Evolutionary conservation across 345 rosid genomes (phyloP).

Genomic region (Gossypium australe): DNA sequence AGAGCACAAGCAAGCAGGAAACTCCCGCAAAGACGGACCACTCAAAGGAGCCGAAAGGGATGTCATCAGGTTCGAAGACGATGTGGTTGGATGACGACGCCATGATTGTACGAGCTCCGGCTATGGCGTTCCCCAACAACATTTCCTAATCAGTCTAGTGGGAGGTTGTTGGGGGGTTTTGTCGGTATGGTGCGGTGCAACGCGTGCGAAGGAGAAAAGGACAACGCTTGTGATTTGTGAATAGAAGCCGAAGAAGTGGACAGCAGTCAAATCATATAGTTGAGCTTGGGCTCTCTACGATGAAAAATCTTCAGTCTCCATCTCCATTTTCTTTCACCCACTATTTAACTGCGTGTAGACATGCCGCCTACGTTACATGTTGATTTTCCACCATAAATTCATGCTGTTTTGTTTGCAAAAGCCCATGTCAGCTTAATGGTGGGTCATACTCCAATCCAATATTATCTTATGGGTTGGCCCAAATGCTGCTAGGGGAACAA

Average conservation of each 20-base stretch:
- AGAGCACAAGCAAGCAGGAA: constrained; percentile 64
- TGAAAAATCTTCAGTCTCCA: too few relatives aligned
- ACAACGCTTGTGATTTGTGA: neutral
- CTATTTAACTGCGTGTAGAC: neutral
- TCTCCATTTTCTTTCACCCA: neutral
- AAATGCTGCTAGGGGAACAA: neutral
- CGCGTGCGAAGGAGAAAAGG: neutral
- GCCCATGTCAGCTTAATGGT: neutral
- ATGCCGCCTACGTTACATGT: too few relatives aligned
- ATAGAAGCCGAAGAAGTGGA: neutral
- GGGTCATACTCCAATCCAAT: neutral
- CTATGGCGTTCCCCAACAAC: constrained; percentile 26
- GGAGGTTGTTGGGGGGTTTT: too few relatives aligned
- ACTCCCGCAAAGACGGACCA: constrained; percentile 63
- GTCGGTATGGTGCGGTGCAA: neutral
- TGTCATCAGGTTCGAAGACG: constrained; percentile 50
- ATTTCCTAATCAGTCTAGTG: constrained; percentile 6
- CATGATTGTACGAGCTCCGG: constrained; percentile 26
- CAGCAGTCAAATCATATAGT: neutral
- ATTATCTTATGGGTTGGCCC: neutral
- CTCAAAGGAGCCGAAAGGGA: constrained; percentile 45
- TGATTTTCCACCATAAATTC: too few relatives aligned
- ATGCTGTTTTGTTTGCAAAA: too few relatives aligned
- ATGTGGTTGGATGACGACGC: constrained; percentile 20
- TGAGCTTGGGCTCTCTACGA: neutral